A percentile compares a stretch with the other conserved stretches of the same genome.
Conservation (phyloP, 768 basidiomycete genomes). For the Lyophyllum atratum region DNA sequence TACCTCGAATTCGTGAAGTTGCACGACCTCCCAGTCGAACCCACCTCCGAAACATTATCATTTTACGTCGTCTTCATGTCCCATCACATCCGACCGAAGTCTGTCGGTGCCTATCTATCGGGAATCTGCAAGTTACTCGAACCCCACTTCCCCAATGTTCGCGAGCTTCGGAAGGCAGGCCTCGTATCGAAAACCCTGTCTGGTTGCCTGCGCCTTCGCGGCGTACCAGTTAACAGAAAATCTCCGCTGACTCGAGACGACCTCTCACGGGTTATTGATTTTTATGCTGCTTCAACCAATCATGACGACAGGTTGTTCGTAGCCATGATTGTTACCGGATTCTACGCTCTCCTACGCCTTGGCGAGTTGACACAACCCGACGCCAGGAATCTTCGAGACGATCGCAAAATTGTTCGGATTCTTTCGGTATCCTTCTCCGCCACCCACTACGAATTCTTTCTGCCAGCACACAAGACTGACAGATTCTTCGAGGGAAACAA, state of each 20-base stretch:
- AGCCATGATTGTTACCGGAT: constrained; percentile 26
- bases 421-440: not conserved
- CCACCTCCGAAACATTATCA: not conserved
- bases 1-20: constrained; percentile 26
- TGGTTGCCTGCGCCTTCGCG: not conserved
- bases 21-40: constrained; percentile 1
- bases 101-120: not conserved
- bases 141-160: not conserved
- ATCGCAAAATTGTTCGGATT: constrained; percentile 1
- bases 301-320: constrained; percentile 30
- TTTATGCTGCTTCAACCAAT: not conserved
- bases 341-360: constrained; percentile 12
- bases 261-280: not conserved
- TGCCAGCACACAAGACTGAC: constrained; percentile 22
- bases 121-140: not conserved
- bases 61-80: no score
- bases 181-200: not conserved
- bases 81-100: not conserved
- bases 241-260: constrained; percentile 4
- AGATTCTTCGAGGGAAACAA: no score
- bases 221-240: not conserved
- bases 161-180: not conserved
- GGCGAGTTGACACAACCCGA: constrained; percentile 29
- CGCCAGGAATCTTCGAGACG: constrained; percentile 1
- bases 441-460: not conserved